These are phyloP conservation scores for Multifurca ochricompacta DNA, from an alignment of 768 basidiomycete species.

Conservation along the genomic window DNA sequence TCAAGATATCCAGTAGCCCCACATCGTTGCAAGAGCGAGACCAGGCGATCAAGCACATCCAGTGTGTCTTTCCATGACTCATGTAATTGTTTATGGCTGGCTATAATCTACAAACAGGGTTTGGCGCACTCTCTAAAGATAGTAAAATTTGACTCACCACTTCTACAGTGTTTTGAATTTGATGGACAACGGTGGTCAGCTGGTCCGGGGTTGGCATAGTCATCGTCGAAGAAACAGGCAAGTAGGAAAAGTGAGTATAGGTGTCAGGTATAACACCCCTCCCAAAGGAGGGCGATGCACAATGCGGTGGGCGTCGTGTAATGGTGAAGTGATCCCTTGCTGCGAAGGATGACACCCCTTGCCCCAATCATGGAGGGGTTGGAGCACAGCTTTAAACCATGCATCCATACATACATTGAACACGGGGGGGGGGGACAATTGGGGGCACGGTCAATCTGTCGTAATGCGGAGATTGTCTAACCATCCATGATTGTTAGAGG, in stretches of 20 bases:
- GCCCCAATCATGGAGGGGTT: not conserved
- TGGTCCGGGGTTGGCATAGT: constrained; percentile 9
- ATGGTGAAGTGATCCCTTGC: not conserved
- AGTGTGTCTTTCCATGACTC: not conserved
- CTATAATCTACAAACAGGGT: not conserved
- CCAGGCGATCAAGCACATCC: not conserved
- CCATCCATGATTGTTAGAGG: too few relatives aligned
- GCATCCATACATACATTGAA: not conserved
- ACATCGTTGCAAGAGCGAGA: not conserved
- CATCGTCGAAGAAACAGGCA: constrained; percentile 4
- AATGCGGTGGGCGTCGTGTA: constrained; percentile 6
- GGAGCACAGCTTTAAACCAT: constrained; percentile 6
- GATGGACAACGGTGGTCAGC: constrained; percentile 7
- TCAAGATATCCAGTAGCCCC: not conserved
- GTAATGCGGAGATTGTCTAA: too few relatives aligned
- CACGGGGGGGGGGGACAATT: not conserved
- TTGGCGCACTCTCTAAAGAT: not conserved
- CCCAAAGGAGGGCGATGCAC: not conserved
- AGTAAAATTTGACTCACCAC: not conserved
- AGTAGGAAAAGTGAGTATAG: not conserved
- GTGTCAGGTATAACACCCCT: constrained; percentile 1
- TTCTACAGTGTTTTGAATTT: constrained; percentile 4
- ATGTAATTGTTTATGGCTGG: constrained; percentile 8
- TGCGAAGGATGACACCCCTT: not conserved
- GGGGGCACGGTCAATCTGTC: not conserved